Evolutionary conservation across 495 filamentous ascomycete species (phyloP), one percentile per base, ranked within the genome.

Genomic region (Hypoxylon crocopeplum): DNA sequence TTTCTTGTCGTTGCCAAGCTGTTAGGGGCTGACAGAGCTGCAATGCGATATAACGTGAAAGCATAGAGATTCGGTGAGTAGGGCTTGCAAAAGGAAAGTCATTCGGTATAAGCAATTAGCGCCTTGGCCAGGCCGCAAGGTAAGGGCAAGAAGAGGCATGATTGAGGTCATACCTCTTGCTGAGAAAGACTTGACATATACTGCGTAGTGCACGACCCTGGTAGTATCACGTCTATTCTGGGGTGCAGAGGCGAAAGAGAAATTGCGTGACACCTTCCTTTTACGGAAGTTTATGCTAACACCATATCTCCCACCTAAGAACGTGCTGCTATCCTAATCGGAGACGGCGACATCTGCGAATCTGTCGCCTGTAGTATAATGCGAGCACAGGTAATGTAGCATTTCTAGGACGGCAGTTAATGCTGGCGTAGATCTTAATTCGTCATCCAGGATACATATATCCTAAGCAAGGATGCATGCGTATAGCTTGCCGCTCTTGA

Each of bases 221-320:
- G 21, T 33, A 8, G 30, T 51, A 59, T 59, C 32, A 11, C 16
- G 39, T 38, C 24, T 51, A 37, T 42, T 42, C 39, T 32, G 55
- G 39, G 46, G 46, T 51, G 32, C 30, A 51, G 56, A 59, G 46
- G 19, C 33, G 29, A 51, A 50, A 32, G 27, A 7, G 33, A 38
- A 22, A 7, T 15, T 8, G 11, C 3, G 2, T 59, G 17, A 29
- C 24, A 51, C 56, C 56, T 59, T 51, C 47, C 47, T 33, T 8
- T 59, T 46, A 6, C 12, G 45, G 53, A 42, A 5, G 10, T 17
- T 1, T 19, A 5, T 46, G 12, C 20, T 20, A 17, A 27, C 15
- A 5, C n/a, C 3, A 38, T 37, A 48, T 37, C 33, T 38, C 33
- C 46, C 25, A 38, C 20, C n/a, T 13, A 36, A 7, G 2, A 12